Conservation (phyloP, 257 asterid species). For the Rauvolfia tetraphylla region DNA sequence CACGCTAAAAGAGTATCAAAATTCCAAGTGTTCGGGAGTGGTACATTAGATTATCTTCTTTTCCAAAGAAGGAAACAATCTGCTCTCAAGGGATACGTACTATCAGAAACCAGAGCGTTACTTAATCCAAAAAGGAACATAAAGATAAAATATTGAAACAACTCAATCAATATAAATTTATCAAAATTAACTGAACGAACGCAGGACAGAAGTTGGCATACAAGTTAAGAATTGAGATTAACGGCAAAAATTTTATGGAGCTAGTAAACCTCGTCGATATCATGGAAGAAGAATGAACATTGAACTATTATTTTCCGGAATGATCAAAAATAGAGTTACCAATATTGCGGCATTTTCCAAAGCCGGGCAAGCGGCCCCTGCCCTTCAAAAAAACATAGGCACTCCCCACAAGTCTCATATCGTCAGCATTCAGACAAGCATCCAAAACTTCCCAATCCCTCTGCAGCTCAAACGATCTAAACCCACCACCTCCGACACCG, state of each 20-base stretch:
- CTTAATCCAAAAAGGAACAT: no score
- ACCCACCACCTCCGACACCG: conserved; percentile 25
- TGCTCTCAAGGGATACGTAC: no score
- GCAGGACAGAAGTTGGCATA: not conserved
- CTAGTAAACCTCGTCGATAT: not conserved
- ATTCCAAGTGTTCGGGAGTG: not conserved
- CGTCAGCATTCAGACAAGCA: conserved; percentile 94
- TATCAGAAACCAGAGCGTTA: no score
- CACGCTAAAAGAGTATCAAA: no score
- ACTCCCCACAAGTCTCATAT: conserved; percentile 76
- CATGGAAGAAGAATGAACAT: not conserved
- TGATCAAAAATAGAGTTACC: conserved; percentile 36
- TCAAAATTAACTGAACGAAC: not conserved
- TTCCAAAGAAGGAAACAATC: not conserved
- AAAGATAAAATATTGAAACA: no score
- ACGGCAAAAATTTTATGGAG: not conserved
- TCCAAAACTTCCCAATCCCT: conserved; percentile 84
- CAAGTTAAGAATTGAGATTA: not conserved
- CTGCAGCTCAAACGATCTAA: conserved; percentile 17
- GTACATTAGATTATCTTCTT: not conserved
- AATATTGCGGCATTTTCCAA: conserved; percentile 62
- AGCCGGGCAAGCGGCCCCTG: conserved; percentile 61
- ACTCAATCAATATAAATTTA: no score
- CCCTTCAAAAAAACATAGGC: conserved; percentile 73
- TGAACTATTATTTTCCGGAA: not conserved